phyloP scores from a whole-genome alignment of 139 green algal species.

The Eudorina sp. region DNA sequence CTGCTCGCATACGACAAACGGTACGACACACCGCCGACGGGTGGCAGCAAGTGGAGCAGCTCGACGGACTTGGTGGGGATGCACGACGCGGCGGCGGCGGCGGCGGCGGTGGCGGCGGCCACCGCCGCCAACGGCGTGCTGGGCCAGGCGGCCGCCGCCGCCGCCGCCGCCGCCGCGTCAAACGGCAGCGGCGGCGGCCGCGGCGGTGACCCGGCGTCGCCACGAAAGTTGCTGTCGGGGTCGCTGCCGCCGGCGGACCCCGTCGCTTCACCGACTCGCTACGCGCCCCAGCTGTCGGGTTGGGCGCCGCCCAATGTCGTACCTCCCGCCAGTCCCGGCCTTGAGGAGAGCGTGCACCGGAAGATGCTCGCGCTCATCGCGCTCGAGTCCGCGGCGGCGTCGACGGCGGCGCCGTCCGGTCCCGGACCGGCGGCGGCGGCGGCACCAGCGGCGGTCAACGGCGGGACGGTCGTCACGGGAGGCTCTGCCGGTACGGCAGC shows the following conservation, averaged over 20 bases:
- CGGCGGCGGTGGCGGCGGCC: not conserved
- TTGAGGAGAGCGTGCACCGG: constrained; percentile 46
- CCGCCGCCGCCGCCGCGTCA: not conserved
- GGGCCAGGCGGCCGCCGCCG: not conserved
- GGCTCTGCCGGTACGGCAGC: not conserved
- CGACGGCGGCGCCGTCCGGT: not conserved
- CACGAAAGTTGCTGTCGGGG: not conserved
- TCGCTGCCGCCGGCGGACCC: not conserved
- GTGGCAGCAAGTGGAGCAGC: constrained; percentile 20
- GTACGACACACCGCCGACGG: not conserved
- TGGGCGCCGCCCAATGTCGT: constrained; percentile 9
- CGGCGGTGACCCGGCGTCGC: not conserved
- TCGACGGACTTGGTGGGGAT: not conserved
- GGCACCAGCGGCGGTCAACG: not conserved
- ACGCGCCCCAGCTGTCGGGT: not conserved
- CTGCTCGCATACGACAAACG: constrained; percentile 21
- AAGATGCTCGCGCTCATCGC: constrained; percentile 61
- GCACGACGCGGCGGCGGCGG: not conserved
- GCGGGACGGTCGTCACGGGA: not conserved
- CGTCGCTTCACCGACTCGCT: no score
- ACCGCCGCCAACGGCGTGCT: not conserved
- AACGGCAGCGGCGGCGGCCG: no score
- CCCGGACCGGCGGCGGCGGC: not conserved
- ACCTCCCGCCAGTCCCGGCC: not conserved
- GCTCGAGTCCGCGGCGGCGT: constrained; percentile 36